A percentile compares a stretch with the other conserved stretches of the same genome.
phyloP scores from a whole-genome alignment of 345 rosid genomes.

The Brassica nigra region DNA sequence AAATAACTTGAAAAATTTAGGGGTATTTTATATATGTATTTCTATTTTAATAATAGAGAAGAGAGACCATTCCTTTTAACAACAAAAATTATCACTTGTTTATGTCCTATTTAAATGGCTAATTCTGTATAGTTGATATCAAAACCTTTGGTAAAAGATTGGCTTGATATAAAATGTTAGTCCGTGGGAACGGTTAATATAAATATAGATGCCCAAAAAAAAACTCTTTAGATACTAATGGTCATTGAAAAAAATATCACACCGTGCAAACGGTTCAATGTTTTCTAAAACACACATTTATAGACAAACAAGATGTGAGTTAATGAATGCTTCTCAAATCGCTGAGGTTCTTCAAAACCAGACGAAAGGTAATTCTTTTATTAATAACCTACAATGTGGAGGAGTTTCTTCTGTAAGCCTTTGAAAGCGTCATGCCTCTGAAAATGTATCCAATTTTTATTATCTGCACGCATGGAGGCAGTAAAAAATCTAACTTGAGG shows the following conservation, averaged over 20 bases:
- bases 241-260: background rate
- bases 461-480: slow-evolving; percentile 59
- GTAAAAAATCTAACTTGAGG: background rate
- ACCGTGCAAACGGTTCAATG: background rate
- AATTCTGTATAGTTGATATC: background rate
- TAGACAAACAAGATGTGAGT: background rate
- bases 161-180: background rate
- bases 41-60: too few species aligned
- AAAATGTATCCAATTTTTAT: slow-evolving; percentile 66
- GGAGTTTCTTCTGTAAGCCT: slow-evolving; percentile 82
- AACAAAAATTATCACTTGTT: too few species aligned
- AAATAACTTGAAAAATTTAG: too few species aligned
- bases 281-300: background rate
- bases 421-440: slow-evolving; percentile 90
- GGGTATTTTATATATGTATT: too few species aligned
- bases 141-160: background rate
- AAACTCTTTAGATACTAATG: background rate
- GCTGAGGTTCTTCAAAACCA: background rate
- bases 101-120: background rate
- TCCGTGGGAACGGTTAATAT: background rate
- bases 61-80: too few species aligned
- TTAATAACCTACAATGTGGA: slow-evolving; percentile 10
- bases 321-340: too few species aligned
- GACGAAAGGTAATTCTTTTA: too few species aligned
- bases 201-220: background rate